Conservation (phyloP, 2,329 filamentous ascomycete species). For the Penicillium sp. region DNA sequence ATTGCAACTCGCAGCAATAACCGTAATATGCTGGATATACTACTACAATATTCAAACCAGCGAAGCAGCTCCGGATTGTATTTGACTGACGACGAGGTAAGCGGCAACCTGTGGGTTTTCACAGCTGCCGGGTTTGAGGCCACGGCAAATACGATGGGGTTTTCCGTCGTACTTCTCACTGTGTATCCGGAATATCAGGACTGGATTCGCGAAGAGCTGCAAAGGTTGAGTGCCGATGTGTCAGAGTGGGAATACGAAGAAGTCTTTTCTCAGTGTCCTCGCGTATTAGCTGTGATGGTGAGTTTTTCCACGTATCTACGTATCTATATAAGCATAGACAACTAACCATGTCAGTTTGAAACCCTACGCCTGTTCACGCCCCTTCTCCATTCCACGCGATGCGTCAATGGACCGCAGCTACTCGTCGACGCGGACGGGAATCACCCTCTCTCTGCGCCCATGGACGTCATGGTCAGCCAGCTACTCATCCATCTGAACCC, state of each 20-base stretch:
- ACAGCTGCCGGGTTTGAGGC: constrained; percentile 48
- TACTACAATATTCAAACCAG: constrained; percentile 26
- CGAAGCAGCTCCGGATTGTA: constrained; percentile 18
- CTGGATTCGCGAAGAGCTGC: constrained; percentile 51
- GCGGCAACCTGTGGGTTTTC: constrained; percentile 47
- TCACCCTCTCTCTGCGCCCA: constrained; percentile 30
- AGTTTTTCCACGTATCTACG: constrained; percentile 1
- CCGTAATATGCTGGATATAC: constrained; percentile 28
- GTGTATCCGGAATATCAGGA: constrained; percentile 48
- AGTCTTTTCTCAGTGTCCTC: constrained; percentile 41
- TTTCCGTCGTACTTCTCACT: constrained; percentile 46
- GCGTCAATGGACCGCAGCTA: constrained; percentile 25
- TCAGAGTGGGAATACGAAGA: constrained; percentile 39
- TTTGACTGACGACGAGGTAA: constrained; percentile 38
- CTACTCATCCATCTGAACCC: constrained; percentile 46
- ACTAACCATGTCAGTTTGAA: constrained; percentile 34
- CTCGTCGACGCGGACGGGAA: constrained; percentile 24
- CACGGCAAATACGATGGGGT: constrained; percentile 50
- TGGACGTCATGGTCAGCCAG: constrained; percentile 28
- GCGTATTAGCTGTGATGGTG: constrained; percentile 50
- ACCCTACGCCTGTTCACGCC: constrained; percentile 42
- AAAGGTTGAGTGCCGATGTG: constrained; percentile 25
- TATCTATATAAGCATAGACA: neutral
- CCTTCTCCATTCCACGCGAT: constrained; percentile 35
- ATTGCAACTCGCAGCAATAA: neutral